These are phyloP conservation scores for Mantamonas sphyraenae DNA, from an alignment of 78 protist genomes.

Conservation along the genomic window DNA sequence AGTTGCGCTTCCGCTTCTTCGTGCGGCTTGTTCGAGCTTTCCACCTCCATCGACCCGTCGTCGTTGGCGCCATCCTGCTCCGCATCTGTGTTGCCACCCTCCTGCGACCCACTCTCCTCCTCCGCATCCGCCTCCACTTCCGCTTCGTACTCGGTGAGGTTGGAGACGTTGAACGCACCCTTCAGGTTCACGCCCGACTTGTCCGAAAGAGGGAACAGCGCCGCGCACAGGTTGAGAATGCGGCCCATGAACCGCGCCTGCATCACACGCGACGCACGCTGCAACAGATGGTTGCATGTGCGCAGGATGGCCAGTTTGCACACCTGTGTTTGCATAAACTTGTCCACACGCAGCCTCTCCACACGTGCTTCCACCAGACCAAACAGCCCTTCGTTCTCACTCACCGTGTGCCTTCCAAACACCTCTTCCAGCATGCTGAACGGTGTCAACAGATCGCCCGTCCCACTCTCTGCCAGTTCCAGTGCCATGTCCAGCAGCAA, in stretches of 20 bases:
- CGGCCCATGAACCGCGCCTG: conserved; percentile 18
- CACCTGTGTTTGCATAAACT: no score
- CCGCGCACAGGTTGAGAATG: conserved; percentile 4
- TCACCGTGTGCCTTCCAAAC: not conserved
- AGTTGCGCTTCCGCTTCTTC: no score
- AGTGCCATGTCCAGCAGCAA: not conserved
- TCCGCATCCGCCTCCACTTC: not conserved
- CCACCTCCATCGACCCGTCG: not conserved
- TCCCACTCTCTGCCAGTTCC: not conserved
- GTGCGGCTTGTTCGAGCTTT: not conserved
- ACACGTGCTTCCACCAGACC: not conserved
- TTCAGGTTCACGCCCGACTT: conserved; percentile 8
- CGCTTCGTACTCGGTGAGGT: not conserved
- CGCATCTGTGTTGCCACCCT: not conserved
- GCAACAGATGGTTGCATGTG: conserved; percentile 11
- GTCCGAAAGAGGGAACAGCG: conserved; percentile 11
- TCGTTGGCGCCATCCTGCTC: not conserved
- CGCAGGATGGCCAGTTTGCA: not conserved
- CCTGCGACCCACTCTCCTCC: not conserved
- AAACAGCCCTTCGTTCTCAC: not conserved
- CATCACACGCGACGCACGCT: conserved; percentile 6
- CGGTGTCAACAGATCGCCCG: not conserved
- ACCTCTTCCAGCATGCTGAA: not conserved
- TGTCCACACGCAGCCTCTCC: not conserved
- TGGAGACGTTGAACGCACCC: not conserved